A percentile compares a stretch with the other conserved stretches of the same genome.
Conservation (phyloP, 1,139 yeast species). For the Scheffersomyces titani region DNA sequence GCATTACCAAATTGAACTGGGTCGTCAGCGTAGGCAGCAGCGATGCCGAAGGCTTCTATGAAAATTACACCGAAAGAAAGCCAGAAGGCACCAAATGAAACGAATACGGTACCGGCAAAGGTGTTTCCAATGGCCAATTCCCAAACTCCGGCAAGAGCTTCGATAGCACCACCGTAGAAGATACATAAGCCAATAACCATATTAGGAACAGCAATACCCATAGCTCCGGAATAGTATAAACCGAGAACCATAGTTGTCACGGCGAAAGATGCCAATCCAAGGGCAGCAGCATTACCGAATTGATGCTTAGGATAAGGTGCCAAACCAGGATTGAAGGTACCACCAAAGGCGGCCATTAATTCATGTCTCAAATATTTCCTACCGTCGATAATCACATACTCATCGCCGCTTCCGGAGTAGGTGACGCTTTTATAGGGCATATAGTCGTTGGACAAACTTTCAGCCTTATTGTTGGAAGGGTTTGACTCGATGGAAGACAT, state of each 20-base stretch:
- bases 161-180: slow-evolving; percentile 51
- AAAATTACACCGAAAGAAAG: slow-evolving; percentile 37
- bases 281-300: slow-evolving; percentile 58
- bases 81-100: slow-evolving; percentile 41
- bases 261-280: slow-evolving; percentile 54
- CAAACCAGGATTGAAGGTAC: slow-evolving; percentile 35
- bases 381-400: slow-evolving; percentile 30
- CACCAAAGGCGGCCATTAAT: slow-evolving; percentile 40
- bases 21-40: slow-evolving; percentile 26
- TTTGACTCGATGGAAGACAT: not conserved
- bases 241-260: slow-evolving; percentile 49
- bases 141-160: slow-evolving; percentile 54
- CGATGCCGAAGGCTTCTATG: slow-evolving; percentile 32
- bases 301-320: slow-evolving; percentile 33
- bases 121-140: slow-evolving; percentile 41
- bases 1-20: slow-evolving; percentile 32
- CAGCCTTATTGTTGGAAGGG: not conserved
- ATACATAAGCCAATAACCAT: slow-evolving; percentile 51
- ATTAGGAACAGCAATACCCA: slow-evolving; percentile 49
- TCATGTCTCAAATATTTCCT: slow-evolving; percentile 31
- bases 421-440: not conserved
- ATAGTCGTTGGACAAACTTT: not conserved
- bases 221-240: slow-evolving; percentile 51
- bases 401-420: slow-evolving; percentile 22
- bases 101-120: slow-evolving; percentile 38